Evolutionary conservation across 805 yeast species (phyloP), one percentile per base, ranked within the genome.

Genomic region (Sungouiella blattae): DNA sequence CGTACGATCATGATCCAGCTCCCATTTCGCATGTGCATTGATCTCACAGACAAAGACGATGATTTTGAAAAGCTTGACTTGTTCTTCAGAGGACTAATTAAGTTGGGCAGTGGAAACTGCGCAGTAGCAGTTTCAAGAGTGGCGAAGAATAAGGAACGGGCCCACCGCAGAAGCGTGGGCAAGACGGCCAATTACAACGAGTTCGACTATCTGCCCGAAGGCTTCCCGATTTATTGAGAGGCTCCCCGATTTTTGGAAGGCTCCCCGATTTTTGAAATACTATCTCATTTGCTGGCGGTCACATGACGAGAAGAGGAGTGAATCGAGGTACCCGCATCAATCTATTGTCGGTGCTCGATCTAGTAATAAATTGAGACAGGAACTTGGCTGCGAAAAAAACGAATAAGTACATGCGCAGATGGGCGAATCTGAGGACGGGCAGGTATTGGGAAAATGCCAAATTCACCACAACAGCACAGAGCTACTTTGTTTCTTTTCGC

Each of bases 1-100:
- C 43, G 57, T 9, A 50, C 53, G 6, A 45, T 46, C 39, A 54
- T 56, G 58, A 23, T 50, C 17, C 60, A 53, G 34, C 41, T 53
- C 16, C 51, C 55, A 6, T 47, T 46, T 28, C 37, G 57, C 7
- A 33, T 50, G 3, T 36, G 47, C 24, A 23, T 44, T 4, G 46
- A 39, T 11, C 37, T 53, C n/a, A 40, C 51, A 4, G 51, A 44
- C 8, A 41, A 46, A 21, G 50, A 44, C n/a, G 44, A 36, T 11
- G 55, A 48, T 12, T 47, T 50, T 17, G 61, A 56, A 28, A 41
- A 37, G 36, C 40, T 55, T 23, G 54, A 48, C 35, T 37, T 55
- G n/a, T 54, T 43, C 34, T 54, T 53, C 33, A 29, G 30, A 20
- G 61, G 58, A 6, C 33, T 56, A 25, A 41, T 50, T n/a, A 47